Evolutionary conservation across 176 grass and related monocot genomes (phyloP).

Genomic region (Ensete glaucum): DNA sequence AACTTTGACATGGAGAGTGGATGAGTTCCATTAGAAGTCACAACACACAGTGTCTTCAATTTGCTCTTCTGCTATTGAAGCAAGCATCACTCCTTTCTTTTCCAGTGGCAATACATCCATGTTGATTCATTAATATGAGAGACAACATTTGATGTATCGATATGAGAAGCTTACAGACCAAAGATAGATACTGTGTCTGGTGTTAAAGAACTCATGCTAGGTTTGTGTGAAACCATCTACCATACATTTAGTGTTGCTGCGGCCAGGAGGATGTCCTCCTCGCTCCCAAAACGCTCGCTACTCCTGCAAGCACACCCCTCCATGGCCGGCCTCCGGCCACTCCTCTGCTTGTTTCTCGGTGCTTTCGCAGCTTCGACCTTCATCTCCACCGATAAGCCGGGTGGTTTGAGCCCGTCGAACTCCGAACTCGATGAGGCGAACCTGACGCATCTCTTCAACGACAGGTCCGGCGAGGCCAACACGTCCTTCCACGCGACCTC

Average conservation of each 20-base stretch:
- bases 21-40: too few relatives aligned
- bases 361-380: background rate
- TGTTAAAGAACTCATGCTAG: too few relatives aligned
- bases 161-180: too few relatives aligned
- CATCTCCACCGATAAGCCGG: conserved; percentile 4
- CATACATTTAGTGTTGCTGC: background rate
- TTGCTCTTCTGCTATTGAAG: too few relatives aligned
- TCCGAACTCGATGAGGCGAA: conserved; percentile 18
- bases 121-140: too few relatives aligned
- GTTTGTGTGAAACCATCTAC: background rate
- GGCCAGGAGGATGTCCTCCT: background rate
- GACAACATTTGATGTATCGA: too few relatives aligned
- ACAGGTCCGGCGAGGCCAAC: background rate
- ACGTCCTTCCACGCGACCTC: conserved; percentile 36
- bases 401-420: conserved; percentile 23
- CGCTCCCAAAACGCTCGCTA: background rate
- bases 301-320: background rate
- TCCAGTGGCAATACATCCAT: too few relatives aligned
- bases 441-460: conserved; percentile 27
- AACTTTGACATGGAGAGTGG: too few relatives aligned
- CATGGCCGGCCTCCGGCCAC: background rate
- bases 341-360: background rate
- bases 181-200: too few relatives aligned
- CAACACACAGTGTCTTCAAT: too few relatives aligned
- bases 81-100: too few relatives aligned